Percentiles rank a stretch among this genome's conserved stretches.
Conservation (phyloP, 2,329 filamentous ascomycete species). For the Cordyceps cicadae region DNA sequence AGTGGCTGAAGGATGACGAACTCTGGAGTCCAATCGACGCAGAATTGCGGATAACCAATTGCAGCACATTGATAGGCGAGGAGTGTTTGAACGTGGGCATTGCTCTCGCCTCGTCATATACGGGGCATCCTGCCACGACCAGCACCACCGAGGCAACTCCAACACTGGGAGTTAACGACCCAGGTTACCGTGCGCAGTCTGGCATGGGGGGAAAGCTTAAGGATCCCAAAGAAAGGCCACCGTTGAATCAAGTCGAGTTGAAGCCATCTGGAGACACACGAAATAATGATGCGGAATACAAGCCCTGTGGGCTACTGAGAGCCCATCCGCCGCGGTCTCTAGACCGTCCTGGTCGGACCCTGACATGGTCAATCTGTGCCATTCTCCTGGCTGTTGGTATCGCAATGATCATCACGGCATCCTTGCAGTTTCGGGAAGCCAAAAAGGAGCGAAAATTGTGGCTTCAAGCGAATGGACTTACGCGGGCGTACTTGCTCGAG, state of each 20-base stretch:
- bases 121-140: neutral
- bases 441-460: slow-evolving; percentile 17
- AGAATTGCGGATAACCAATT: neutral
- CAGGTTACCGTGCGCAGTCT: too few species aligned
- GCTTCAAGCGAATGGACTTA: slow-evolving; percentile 23
- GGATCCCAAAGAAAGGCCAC: too few species aligned
- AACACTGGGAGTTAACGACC: neutral
- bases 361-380: neutral
- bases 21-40: neutral
- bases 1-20: too few species aligned
- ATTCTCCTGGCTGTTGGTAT: neutral
- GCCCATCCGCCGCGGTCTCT: too few species aligned
- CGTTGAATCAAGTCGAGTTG: too few species aligned
- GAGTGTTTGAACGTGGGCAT: neutral
- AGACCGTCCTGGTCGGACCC: too few species aligned
- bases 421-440: neutral
- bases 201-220: too few species aligned
- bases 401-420: neutral
- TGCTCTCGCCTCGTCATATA: neutral
- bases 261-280: too few species aligned
- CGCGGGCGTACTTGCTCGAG: slow-evolving; percentile 22
- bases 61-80: neutral
- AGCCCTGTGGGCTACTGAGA: too few species aligned
- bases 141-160: neutral
- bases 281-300: too few species aligned